Conservation (phyloP, 257 asterid species). For the Jasminum sambac region DNA sequence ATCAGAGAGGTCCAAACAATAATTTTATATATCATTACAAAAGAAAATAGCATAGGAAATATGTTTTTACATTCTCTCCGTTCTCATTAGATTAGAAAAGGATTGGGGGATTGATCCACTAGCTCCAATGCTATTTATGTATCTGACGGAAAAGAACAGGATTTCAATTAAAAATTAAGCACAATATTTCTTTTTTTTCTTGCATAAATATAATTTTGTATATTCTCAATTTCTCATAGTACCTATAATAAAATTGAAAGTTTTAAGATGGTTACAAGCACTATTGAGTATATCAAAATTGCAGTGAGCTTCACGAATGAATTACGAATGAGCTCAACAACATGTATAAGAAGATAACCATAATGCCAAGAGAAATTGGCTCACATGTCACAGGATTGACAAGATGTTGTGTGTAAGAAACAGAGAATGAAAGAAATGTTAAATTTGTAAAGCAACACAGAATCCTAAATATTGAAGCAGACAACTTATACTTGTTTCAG, state of each 20-base stretch:
- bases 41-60: not conserved
- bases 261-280: no score
- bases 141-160: conserved; percentile 34
- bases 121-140: conserved; percentile 54
- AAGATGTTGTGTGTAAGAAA: no score
- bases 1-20: no score
- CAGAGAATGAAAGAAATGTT: no score
- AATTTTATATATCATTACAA: not conserved
- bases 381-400: not conserved
- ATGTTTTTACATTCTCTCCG: conserved; percentile 42
- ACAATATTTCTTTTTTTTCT: not conserved
- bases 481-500: no score
- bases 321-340: not conserved
- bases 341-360: no score
- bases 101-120: conserved; percentile 54
- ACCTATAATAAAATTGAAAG: not conserved
- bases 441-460: no score
- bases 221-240: not conserved
- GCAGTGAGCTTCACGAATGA: not conserved
- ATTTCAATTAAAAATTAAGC: not conserved
- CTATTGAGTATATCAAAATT: not conserved
- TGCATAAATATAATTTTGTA: not conserved
- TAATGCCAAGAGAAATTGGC: not conserved
- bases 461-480: no score
- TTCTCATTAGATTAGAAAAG: conserved; percentile 41